Conservation (phyloP, 1,284 basidiomycete genomes). For the Cryptococcus maquisensis region DNA sequence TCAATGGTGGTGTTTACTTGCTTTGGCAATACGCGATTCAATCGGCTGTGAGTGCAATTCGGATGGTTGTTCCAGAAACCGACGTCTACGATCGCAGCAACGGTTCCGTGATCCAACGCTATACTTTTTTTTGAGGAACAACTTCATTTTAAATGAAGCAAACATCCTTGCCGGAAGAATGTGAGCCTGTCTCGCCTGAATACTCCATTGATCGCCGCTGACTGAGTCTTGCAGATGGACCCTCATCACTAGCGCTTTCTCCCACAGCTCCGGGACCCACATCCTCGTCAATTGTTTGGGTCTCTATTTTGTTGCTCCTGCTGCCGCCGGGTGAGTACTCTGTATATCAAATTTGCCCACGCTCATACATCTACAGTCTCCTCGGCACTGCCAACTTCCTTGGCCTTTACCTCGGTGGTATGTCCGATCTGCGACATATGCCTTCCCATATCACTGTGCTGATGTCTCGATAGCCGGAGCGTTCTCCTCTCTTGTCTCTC, state of each 20-base stretch:
- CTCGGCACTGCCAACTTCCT: slow-evolving; percentile 70
- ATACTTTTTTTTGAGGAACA: slow-evolving; percentile 59
- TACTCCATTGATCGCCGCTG: neutral
- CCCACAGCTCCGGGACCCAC: slow-evolving; percentile 53
- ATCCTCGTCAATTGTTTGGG: slow-evolving; percentile 51
- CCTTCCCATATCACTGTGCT: neutral
- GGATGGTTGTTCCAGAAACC: neutral
- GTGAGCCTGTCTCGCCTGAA: slow-evolving; percentile 50
- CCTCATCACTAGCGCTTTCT: slow-evolving; percentile 68
- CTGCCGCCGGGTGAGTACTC: slow-evolving; percentile 55
- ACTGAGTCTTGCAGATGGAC: slow-evolving; percentile 63
- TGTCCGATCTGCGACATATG: neutral
- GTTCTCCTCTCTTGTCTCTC: slow-evolving; percentile 58
- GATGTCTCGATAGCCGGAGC: slow-evolving; percentile 50
- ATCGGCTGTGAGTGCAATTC: slow-evolving; percentile 27
- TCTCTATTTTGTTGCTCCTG: slow-evolving; percentile 56
- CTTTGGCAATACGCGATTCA: slow-evolving; percentile 46
- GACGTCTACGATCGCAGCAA: slow-evolving; percentile 18
- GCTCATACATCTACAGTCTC: slow-evolving; percentile 32
- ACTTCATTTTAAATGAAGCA: slow-evolving; percentile 60
- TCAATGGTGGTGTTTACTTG: slow-evolving; percentile 41
- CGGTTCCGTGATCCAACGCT: slow-evolving; percentile 54
- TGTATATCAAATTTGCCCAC: neutral
- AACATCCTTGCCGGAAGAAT: slow-evolving; percentile 67
- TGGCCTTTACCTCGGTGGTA: slow-evolving; percentile 68